phyloP scores from a whole-genome alignment of 2,329 filamentous ascomycete species.

The Bipolaris gigantea region DNA sequence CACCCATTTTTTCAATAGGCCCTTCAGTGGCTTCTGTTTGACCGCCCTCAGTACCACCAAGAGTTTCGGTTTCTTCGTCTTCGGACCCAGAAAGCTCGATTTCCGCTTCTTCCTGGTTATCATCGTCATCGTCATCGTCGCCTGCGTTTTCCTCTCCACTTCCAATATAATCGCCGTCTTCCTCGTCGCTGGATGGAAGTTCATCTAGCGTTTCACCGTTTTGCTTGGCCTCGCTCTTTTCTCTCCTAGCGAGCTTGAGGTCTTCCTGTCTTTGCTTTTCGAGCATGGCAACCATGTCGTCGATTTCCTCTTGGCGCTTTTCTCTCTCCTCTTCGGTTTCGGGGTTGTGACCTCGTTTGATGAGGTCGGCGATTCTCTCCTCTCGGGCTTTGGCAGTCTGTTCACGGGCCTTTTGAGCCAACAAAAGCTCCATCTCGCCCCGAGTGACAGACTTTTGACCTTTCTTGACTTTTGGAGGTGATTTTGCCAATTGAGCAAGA shows the following conservation, averaged over 20 bases:
- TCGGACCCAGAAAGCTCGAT: conserved; percentile 32
- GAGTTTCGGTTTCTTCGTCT: conserved; percentile 34
- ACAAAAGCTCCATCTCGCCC: conserved; percentile 66
- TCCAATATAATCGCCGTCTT: conserved; percentile 56
- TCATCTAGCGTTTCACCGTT: conserved; percentile 50
- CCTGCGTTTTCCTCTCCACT: conserved; percentile 53
- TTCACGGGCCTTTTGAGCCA: conserved; percentile 72
- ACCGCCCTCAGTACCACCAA: conserved; percentile 23
- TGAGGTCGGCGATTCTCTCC: conserved; percentile 74
- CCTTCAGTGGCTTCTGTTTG: conserved; percentile 33
- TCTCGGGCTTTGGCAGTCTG: conserved; percentile 80
- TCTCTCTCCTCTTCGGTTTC: conserved; percentile 87
- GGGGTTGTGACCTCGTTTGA: conserved; percentile 76
- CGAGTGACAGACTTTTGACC: conserved; percentile 64
- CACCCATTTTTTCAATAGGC: conserved; percentile 48
- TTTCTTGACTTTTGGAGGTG: conserved; percentile 52
- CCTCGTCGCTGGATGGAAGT: conserved; percentile 56
- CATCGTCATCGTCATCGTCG: conserved; percentile 43
- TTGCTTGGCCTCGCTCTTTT: conserved; percentile 73
- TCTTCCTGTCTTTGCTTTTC: conserved; percentile 82
- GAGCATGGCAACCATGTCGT: conserved; percentile 70
- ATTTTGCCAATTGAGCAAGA: conserved; percentile 72
- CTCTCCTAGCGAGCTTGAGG: conserved; percentile 73
- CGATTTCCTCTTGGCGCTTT: conserved; percentile 77
- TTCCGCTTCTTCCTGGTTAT: conserved; percentile 36